These are phyloP conservation scores for Wickerhamomyces sydowiorum DNA, from an alignment of 805 yeast genomes.

Conservation along the genomic window DNA sequence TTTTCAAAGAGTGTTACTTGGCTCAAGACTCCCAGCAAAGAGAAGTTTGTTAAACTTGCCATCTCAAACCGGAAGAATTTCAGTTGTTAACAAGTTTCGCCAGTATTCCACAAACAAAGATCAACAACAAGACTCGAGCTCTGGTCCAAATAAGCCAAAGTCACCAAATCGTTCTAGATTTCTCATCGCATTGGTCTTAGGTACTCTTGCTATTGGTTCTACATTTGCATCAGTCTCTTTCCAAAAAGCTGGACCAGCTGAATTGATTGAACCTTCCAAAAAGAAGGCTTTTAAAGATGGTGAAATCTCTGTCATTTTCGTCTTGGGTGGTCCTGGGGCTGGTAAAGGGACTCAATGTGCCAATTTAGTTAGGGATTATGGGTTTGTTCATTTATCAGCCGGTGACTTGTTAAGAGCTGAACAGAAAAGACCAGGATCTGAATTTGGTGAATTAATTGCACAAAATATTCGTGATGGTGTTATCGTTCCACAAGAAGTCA, in stretches of 20 bases:
- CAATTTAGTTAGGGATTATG: slow-evolving; percentile 71
- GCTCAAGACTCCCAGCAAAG: background rate
- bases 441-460: slow-evolving; percentile 81
- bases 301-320: slow-evolving; percentile 78
- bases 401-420: slow-evolving; percentile 94
- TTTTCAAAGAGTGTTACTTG: background rate
- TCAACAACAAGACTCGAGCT: background rate
- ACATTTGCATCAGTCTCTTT: slow-evolving; percentile 37
- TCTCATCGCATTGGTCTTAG: slow-evolving; percentile 32
- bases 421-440: slow-evolving; percentile 74
- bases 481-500: slow-evolving; percentile 91
- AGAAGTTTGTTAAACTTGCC: background rate
- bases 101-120: background rate
- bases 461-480: slow-evolving; percentile 79
- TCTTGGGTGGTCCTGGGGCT: slow-evolving; percentile 96
- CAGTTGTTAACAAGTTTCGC: background rate
- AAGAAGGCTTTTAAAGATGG: slow-evolving; percentile 49
- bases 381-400: slow-evolving; percentile 88
- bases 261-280: slow-evolving; percentile 33
- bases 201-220: slow-evolving; percentile 42
- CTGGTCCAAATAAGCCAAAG: background rate
- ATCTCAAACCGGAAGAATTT: background rate
- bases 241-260: slow-evolving; percentile 38
- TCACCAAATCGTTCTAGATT: slow-evolving; percentile 19
- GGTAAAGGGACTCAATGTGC: slow-evolving; percentile 98